phyloP scores from a whole-genome alignment of 768 basidiomycete genomes.

The Lepiota subincarnata region DNA sequence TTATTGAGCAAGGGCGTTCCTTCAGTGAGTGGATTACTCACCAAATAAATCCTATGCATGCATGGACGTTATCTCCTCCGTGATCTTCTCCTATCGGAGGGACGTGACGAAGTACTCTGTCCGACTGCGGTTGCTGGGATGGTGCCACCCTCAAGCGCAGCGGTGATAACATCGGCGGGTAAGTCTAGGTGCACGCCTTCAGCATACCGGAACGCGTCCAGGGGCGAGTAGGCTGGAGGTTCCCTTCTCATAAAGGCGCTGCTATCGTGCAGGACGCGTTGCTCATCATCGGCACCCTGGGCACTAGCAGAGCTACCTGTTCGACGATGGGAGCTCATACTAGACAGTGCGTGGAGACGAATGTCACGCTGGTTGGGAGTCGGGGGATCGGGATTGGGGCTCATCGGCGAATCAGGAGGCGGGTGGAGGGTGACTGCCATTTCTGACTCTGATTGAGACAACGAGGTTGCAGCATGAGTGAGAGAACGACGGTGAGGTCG shows the following conservation, averaged over 20 bases:
- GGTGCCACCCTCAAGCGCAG: conserved; percentile 73
- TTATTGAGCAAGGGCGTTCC: background rate
- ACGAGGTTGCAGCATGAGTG: conserved; percentile 60
- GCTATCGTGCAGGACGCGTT: conserved; percentile 24
- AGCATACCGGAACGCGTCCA: conserved; percentile 77
- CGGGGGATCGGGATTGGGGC: conserved; percentile 71
- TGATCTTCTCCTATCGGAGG: conserved; percentile 52
- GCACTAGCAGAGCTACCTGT: conserved; percentile 29
- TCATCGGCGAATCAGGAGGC: conserved; percentile 75
- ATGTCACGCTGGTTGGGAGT: conserved; percentile 85
- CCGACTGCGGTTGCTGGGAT: conserved; percentile 59
- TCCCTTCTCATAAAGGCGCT: conserved; percentile 48
- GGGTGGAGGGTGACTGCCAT: conserved; percentile 68
- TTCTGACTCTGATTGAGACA: conserved; percentile 64
- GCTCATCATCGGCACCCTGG: conserved; percentile 22
- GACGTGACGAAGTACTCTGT: conserved; percentile 39
- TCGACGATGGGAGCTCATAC: conserved; percentile 46
- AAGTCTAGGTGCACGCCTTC: conserved; percentile 93
- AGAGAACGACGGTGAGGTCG: conserved; percentile 61
- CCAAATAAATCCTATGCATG: conserved; percentile 25
- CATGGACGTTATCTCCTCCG: conserved; percentile 45
- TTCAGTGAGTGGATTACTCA: conserved; percentile 16
- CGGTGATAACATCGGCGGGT: conserved; percentile 88
- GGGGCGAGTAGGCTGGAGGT: conserved; percentile 85
- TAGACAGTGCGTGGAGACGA: conserved; percentile 47